phyloP scores from a whole-genome alignment of 1,284 basidiomycete genomes.

The Rhizoctonia solani region DNA sequence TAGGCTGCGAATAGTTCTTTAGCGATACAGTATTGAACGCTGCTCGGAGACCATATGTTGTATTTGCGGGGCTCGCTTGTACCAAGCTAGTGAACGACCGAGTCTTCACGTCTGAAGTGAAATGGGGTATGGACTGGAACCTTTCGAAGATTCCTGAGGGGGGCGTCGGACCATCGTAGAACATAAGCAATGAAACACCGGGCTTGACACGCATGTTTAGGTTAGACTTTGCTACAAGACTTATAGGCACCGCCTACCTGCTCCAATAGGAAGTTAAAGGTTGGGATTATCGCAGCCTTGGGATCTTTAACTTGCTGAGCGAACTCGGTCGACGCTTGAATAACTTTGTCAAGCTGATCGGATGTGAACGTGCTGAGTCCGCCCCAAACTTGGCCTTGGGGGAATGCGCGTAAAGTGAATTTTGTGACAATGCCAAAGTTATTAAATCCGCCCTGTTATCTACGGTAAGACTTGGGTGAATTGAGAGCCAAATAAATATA shows the following conservation, averaged over 20 bases:
- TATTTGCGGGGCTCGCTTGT: slow-evolving; percentile 48
- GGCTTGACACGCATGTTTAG: slow-evolving; percentile 43
- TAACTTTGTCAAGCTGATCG: slow-evolving; percentile 49
- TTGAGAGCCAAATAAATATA: slow-evolving; percentile 7
- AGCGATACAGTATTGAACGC: slow-evolving; percentile 58
- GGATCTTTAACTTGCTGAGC: slow-evolving; percentile 55
- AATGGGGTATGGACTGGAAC: slow-evolving; percentile 50
- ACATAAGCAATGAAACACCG: slow-evolving; percentile 49
- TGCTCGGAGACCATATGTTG: slow-evolving; percentile 49
- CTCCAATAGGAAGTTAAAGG: slow-evolving; percentile 43
- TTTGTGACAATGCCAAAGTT: slow-evolving; percentile 59
- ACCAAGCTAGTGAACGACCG: slow-evolving; percentile 52
- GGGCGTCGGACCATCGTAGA: slow-evolving; percentile 58
- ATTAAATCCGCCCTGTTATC: slow-evolving; percentile 31
- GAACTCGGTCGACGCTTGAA: slow-evolving; percentile 57
- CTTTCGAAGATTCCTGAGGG: slow-evolving; percentile 57
- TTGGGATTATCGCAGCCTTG: slow-evolving; percentile 62
- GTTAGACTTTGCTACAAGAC: neutral
- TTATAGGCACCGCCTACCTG: neutral
- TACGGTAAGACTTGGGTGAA: neutral
- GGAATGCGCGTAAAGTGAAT: slow-evolving; percentile 58
- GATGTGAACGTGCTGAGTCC: slow-evolving; percentile 54
- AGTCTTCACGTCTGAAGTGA: slow-evolving; percentile 50
- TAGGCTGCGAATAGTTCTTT: slow-evolving; percentile 47
- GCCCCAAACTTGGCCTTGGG: slow-evolving; percentile 64